These are phyloP conservation scores for Fagopyrum esculentum DNA, from an alignment of 148 eudicot genomes.

Conservation along the genomic window DNA sequence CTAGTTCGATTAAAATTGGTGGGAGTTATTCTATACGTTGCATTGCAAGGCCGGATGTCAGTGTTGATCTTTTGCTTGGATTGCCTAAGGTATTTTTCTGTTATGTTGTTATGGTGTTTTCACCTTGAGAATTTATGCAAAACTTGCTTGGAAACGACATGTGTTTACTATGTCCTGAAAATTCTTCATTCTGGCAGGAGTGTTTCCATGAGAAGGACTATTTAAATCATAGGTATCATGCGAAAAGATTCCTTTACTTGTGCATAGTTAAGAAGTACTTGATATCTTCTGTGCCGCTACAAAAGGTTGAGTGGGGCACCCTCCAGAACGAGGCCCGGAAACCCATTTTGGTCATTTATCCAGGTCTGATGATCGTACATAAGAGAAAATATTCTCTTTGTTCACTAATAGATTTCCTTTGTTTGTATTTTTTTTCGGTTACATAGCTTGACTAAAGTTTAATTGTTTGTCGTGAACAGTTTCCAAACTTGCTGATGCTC, in stretches of 20 bases:
- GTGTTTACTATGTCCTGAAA: neutral
- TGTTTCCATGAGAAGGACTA: conserved; percentile 92
- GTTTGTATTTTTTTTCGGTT: conserved; percentile 7
- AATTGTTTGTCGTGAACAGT: conserved; percentile 23
- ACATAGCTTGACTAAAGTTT: neutral
- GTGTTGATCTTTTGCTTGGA: conserved; percentile 66
- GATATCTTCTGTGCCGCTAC: conserved; percentile 34
- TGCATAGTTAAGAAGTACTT: conserved; percentile 71
- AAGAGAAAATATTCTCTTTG: neutral
- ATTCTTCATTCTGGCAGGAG: conserved; percentile 39
- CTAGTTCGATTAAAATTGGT: conserved; percentile 51
- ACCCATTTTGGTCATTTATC: conserved; percentile 63
- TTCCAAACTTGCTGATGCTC: conserved; percentile 27
- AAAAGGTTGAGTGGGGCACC: conserved; percentile 58
- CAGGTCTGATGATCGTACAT: conserved; percentile 38
- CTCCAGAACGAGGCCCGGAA: conserved; percentile 92
- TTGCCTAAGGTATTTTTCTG: conserved; percentile 70
- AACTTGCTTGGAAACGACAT: neutral
- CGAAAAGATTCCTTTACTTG: conserved; percentile 90
- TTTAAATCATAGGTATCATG: conserved; percentile 84
- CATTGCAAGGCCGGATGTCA: conserved; percentile 58
- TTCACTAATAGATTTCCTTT: neutral
- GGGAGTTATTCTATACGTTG: conserved; percentile 73
- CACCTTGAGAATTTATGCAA: neutral
- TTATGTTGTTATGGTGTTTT: neutral